These are phyloP conservation scores for Ramaria sp. DNA, from an alignment of 768 basidiomycete species.

Conservation along the genomic window DNA sequence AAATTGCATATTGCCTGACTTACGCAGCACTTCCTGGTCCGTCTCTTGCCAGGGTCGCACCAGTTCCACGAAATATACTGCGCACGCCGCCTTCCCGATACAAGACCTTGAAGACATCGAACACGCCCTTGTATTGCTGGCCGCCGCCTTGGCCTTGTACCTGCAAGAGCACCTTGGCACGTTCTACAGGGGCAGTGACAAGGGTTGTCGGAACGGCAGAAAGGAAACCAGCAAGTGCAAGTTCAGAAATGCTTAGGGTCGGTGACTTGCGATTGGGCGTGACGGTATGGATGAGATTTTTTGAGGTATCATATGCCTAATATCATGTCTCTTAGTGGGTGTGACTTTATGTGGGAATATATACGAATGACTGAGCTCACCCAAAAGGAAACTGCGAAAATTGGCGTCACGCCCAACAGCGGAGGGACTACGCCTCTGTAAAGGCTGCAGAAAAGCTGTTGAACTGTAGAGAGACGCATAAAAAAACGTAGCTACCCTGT, in stretches of 20 bases:
- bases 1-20: constrained; percentile 21
- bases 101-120: constrained; percentile 82
- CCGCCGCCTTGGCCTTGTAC: constrained; percentile 80
- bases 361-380: constrained; percentile 28
- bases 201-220: constrained; percentile 89
- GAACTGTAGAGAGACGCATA: no score
- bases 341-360: background rate
- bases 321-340: background rate
- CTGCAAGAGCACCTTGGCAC: constrained; percentile 93
- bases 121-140: constrained; percentile 75
- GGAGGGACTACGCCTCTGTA: constrained; percentile 94
- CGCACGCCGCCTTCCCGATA: constrained; percentile 90
- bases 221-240: constrained; percentile 88
- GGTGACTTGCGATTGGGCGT: constrained; percentile 71
- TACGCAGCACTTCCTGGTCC: constrained; percentile 96
- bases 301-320: constrained; percentile 90
- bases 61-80: constrained; percentile 87
- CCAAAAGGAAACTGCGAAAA: constrained; percentile 98
- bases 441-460: constrained; percentile 35
- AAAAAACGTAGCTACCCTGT: constrained; percentile 44
- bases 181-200: constrained; percentile 91
- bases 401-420: constrained; percentile 89
- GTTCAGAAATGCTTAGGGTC: constrained; percentile 59
- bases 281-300: constrained; percentile 63
- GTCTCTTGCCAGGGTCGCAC: constrained; percentile 89